These are phyloP conservation scores for Escallonia herrerae DNA, from an alignment of 129 eudicot genomes.

Conservation along the genomic window DNA sequence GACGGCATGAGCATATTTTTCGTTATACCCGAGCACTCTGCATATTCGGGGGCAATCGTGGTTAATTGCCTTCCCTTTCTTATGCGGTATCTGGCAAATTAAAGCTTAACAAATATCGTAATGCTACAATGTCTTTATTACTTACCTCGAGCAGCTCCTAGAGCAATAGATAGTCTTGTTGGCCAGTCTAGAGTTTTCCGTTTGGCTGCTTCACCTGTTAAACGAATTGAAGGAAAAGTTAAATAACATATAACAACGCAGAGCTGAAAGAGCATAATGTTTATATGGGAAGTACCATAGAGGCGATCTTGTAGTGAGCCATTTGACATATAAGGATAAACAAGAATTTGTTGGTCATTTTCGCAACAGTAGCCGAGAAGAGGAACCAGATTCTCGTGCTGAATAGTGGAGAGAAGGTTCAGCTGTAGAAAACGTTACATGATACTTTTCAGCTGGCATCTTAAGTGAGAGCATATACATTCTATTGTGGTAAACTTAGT, in stretches of 20 bases:
- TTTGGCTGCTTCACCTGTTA: slow-evolving; percentile 71
- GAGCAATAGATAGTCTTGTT: slow-evolving; percentile 74
- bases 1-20: no score
- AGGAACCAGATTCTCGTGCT: slow-evolving; percentile 76
- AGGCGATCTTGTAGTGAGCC: slow-evolving; percentile 92
- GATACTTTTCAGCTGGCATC: slow-evolving; percentile 8
- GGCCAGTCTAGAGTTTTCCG: slow-evolving; percentile 80
- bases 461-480: background rate
- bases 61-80: no score
- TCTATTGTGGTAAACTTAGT: background rate
- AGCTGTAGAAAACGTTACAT: slow-evolving; percentile 40
- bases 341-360: slow-evolving; percentile 83
- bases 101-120: background rate
- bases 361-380: slow-evolving; percentile 78
- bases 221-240: slow-evolving; percentile 5
- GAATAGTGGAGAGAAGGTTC: slow-evolving; percentile 65
- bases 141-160: slow-evolving; percentile 94
- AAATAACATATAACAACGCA: slow-evolving; percentile 4
- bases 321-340: slow-evolving; percentile 88
- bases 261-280: slow-evolving; percentile 8
- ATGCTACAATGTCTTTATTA: slow-evolving; percentile 3
- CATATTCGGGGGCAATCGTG: no score
- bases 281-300: slow-evolving; percentile 47
- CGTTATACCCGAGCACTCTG: no score
- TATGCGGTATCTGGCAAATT: background rate